Base-by-base conservation (phyloP, 768 basidiomycete species). In the Podaxis sp. region DNA sequence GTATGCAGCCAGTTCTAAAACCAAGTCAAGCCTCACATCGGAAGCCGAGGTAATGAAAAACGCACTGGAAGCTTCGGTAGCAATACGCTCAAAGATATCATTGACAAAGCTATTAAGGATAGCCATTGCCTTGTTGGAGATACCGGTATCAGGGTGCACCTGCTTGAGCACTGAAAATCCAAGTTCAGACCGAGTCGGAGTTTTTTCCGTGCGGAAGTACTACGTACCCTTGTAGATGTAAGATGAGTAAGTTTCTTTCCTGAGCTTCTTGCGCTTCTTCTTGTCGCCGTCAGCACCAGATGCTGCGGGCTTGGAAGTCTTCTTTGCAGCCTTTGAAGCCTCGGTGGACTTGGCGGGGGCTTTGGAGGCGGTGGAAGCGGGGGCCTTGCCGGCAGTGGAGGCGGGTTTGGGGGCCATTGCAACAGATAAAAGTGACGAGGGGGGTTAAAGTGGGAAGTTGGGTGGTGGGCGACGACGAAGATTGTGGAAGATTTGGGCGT, bases 61-160 rank as follows among this genome's bases (percentile, higher is more conserved):
- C 47, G 9, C 21, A 48, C 47, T 48, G 11, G 47, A 93, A 54
- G 93, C 92, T 67, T 93, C 92, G 13, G 86, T 87, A 4, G 92
- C 93, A 71, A 95, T 91, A 32, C 94, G 89, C 72, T 95, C 93
- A 63, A 95, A 95, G 73, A 95, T 93, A 66, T 94, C 93, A 70
- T 95, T 94, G 75, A 95, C 93, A 65, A 95, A 94, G 28, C 88
- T 90, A 81, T 94, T 92, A 47, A 93, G 78, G 69, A 95, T 94
- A 64, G 90, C 88, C 91, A 94, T 93, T 2, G 90, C 89, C 76
- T 96, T 96, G 85, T 93, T 96, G 40, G 94, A 96, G 83, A 97
- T 96, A 88, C 95, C 95, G 56, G 95, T 96, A 69, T 96, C 95
- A 56, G 95, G 96, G 79, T 96, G 95, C 64, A 97, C 94, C 79